A percentile compares a stretch with the other conserved stretches of the same genome.
These are phyloP conservation scores for Solanum ossicruentum DNA, from an alignment of 257 asterid species.

Conservation along the genomic window DNA sequence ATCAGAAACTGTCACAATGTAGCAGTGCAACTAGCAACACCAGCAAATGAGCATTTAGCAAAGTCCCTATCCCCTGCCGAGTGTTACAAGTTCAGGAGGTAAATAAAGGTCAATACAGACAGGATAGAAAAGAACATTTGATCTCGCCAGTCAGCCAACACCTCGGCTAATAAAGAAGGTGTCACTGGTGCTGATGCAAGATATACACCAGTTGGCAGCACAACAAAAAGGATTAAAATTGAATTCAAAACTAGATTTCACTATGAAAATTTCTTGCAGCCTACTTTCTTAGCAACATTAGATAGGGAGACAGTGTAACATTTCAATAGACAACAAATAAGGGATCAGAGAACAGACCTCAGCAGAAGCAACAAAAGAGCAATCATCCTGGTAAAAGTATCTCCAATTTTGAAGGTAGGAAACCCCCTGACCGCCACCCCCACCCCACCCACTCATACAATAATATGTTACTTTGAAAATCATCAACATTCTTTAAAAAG, in stretches of 20 bases:
- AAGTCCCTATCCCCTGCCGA: constrained; percentile 48
- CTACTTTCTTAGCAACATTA: neutral
- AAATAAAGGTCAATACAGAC: neutral
- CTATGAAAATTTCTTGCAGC: neutral
- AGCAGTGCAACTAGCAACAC: constrained; percentile 48
- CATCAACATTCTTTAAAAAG: neutral
- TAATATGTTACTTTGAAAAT: neutral
- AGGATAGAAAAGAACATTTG: neutral
- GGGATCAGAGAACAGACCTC: constrained; percentile 25
- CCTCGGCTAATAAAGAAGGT: constrained; percentile 76
- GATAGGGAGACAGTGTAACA: neutral
- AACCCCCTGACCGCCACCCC: too few relatives aligned
- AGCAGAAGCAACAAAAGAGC: constrained; percentile 1
- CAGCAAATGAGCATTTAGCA: constrained; percentile 51
- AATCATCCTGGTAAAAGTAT: neutral
- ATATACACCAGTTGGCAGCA: constrained; percentile 58
- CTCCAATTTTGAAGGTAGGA: too few relatives aligned
- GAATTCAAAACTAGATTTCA: neutral
- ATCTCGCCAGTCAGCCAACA: constrained; percentile 61
- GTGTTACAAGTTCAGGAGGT: neutral
- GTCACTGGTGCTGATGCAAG: constrained; percentile 77
- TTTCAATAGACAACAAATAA: neutral
- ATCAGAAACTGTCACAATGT: constrained; percentile 26
- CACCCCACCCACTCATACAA: neutral
- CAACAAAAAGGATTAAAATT: neutral